phyloP scores from a whole-genome alignment of 495 filamentous ascomycete genomes.

The Aspergillus steynii region DNA sequence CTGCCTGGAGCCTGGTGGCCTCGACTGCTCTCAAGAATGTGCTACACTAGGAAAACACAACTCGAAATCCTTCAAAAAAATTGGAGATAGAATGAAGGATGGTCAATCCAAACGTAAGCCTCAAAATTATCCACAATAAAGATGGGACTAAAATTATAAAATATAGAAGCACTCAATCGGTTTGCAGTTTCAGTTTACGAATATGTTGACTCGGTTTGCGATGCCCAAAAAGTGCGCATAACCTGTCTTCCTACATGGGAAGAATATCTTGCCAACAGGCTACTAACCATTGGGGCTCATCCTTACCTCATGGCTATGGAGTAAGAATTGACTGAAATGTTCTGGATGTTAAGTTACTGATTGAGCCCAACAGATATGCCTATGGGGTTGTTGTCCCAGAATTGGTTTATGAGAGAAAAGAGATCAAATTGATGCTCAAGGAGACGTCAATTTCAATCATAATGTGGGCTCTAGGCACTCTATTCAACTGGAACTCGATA shows the following conservation, averaged over 20 bases:
- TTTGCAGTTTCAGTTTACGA: neutral
- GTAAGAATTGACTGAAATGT: neutral
- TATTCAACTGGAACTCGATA: too few species aligned
- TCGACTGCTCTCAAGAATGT: neutral
- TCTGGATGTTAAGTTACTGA: too few species aligned
- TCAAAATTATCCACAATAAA: neutral
- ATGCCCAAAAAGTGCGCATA: neutral
- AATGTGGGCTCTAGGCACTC: neutral
- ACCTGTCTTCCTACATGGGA: neutral
- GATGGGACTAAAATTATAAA: neutral
- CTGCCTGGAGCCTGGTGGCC: neutral
- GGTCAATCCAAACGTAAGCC: neutral
- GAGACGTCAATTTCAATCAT: neutral
- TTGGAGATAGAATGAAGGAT: neutral
- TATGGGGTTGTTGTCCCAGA: neutral
- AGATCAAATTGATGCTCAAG: neutral
- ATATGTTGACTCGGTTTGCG: neutral
- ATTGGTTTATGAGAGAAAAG: neutral
- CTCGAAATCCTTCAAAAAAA: neutral
- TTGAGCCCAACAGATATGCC: neutral
- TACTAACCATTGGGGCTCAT: neutral
- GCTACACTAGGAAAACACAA: neutral
- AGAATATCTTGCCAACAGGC: neutral
- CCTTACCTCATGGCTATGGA: neutral
- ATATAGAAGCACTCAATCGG: neutral